Percentiles rank a stretch among this genome's conserved stretches.
Evolutionary conservation across 2,329 filamentous ascomycete species (phyloP).

Genomic region (Phaeosphaeria sp.): DNA sequence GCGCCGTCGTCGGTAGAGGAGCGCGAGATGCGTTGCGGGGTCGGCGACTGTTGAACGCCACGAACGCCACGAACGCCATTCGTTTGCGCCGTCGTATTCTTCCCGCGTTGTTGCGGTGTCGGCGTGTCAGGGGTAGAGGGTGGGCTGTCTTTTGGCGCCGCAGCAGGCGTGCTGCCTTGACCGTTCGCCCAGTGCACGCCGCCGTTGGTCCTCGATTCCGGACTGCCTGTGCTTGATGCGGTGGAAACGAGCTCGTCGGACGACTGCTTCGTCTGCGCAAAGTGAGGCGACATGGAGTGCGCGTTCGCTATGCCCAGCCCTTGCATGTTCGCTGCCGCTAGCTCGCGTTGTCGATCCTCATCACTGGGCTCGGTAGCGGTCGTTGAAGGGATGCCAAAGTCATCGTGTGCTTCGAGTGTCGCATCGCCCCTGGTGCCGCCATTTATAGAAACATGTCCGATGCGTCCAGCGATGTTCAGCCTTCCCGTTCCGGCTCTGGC

Average conservation of each 20-base stretch:
- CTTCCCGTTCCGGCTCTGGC: conserved; percentile 37
- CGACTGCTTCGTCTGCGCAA: conserved; percentile 42
- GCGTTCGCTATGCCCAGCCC: conserved; percentile 30
- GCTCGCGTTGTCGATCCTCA: conserved; percentile 11
- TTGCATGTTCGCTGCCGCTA: conserved; percentile 28
- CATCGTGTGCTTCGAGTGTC: conserved; percentile 28
- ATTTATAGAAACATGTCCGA: too few relatives aligned
- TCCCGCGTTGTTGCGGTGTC: conserved; percentile 27
- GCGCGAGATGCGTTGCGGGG: not conserved
- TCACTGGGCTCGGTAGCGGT: conserved; percentile 31
- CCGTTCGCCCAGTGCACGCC: conserved; percentile 20
- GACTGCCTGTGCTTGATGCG: conserved; percentile 32
- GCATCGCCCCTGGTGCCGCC: conserved; percentile 9
- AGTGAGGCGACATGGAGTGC: conserved; percentile 26
- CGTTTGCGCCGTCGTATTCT: not conserved
- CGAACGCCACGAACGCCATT: not conserved
- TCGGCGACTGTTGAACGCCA: too few relatives aligned
- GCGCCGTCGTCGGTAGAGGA: not conserved
- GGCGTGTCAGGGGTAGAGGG: conserved; percentile 27
- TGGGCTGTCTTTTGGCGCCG: conserved; percentile 14
- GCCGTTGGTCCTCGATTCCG: conserved; percentile 19
- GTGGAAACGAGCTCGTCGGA: conserved; percentile 43
- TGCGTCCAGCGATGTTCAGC: conserved; percentile 36
- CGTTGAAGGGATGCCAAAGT: conserved; percentile 39
- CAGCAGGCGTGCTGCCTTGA: conserved; percentile 18